A percentile compares a stretch with the other conserved stretches of the same genome.
Conservation (phyloP, 306 rosid genomes). For the Cicer pinnatifidum region DNA sequence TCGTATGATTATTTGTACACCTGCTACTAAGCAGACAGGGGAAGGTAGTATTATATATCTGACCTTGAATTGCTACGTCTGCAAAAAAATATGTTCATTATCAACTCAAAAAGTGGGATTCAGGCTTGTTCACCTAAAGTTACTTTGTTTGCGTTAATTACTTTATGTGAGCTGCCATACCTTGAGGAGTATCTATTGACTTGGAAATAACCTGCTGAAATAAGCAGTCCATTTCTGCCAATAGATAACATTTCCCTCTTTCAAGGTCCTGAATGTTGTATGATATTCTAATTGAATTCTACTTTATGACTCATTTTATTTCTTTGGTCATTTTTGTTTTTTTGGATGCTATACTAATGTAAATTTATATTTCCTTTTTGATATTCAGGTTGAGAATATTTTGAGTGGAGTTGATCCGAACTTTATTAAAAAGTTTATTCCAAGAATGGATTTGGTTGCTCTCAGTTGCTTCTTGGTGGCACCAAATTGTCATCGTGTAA, state of each 20-base stretch:
- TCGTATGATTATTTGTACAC: constrained; percentile 5
- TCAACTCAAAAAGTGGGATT: constrained; percentile 31
- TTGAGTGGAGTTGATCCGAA: constrained; percentile 68
- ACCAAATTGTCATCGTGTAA: constrained; percentile 85
- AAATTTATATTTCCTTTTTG: constrained; percentile 39
- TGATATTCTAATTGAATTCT: constrained; percentile 9
- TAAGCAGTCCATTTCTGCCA: constrained; percentile 21
- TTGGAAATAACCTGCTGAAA: constrained; percentile 18
- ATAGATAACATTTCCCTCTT: not conserved
- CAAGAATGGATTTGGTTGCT: constrained; percentile 55
- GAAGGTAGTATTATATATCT: constrained; percentile 5
- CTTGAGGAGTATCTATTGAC: constrained; percentile 15
- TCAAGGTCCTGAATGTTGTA: constrained; percentile 5
- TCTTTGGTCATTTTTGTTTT: not conserved
- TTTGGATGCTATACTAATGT: constrained; percentile 30
- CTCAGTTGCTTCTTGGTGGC: constrained; percentile 75
- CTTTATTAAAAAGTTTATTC: constrained; percentile 63
- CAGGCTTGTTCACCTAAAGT: constrained; percentile 15
- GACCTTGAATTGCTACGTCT: constrained; percentile 5
- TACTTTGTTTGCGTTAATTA: constrained; percentile 32
- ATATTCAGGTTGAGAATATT: constrained; percentile 70
- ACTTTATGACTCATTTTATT: constrained; percentile 8
- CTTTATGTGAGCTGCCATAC: constrained; percentile 5
- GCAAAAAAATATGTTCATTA: constrained; percentile 31
- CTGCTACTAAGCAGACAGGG: not conserved